Percentiles rank a stretch among this genome's conserved stretches.
Conservation (phyloP, 768 basidiomycete species). For the Pulveroboletus sp. region DNA sequence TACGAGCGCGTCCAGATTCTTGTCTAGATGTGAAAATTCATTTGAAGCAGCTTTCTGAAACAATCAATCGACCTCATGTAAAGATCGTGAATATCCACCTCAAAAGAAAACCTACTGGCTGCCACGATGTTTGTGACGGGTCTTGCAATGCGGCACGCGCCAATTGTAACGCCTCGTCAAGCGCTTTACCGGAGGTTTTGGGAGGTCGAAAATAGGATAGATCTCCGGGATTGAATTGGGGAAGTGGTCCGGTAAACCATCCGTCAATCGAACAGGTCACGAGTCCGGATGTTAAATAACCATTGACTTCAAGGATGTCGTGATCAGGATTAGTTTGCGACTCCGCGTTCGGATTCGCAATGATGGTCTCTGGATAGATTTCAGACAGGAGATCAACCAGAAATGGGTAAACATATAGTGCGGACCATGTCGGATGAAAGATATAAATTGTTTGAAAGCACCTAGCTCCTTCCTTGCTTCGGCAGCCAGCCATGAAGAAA, state of each 20-base stretch:
- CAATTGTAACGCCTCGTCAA: conserved; percentile 41
- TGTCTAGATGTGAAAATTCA: conserved; percentile 56
- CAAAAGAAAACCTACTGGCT: conserved; percentile 43
- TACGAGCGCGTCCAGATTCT: conserved; percentile 63
- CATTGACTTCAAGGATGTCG: conserved; percentile 77
- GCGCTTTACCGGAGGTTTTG: conserved; percentile 18
- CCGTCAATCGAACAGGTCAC: conserved; percentile 65
- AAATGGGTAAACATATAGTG: conserved; percentile 10
- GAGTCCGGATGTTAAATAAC: conserved; percentile 72
- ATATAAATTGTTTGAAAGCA: conserved; percentile 75
- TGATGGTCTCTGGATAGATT: conserved; percentile 40
- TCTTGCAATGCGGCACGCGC: conserved; percentile 48
- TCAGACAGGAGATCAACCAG: conserved; percentile 13
- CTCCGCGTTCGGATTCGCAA: conserved; percentile 52
- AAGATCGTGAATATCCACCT: conserved; percentile 22
- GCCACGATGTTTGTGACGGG: conserved; percentile 45
- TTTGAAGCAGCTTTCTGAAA: conserved; percentile 44
- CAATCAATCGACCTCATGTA: conserved; percentile 29
- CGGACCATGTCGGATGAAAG: conserved; percentile 73
- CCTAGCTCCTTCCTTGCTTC: conserved; percentile 62
- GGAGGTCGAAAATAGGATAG: conserved; percentile 24
- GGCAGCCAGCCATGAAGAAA: conserved; percentile 65
- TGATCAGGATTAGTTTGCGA: conserved; percentile 46
- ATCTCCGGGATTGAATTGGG: conserved; percentile 33
- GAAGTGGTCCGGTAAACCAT: conserved; percentile 67